These are phyloP conservation scores for Vanrija pseudolonga DNA, from an alignment of 1,284 basidiomycete genomes.

Conservation along the genomic window DNA sequence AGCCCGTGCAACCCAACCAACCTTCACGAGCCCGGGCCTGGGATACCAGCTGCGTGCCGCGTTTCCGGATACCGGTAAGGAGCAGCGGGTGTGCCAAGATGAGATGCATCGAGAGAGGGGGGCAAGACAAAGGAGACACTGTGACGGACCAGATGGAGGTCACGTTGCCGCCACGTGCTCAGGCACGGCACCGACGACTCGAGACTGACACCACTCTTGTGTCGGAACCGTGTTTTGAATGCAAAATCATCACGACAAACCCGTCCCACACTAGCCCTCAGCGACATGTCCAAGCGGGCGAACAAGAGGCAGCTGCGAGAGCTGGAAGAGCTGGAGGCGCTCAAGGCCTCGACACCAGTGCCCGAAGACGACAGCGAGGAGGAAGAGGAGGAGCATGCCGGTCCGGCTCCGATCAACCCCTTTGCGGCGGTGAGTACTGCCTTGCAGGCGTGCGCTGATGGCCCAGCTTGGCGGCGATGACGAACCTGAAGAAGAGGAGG, in stretches of 20 bases:
- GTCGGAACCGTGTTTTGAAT: too few species aligned
- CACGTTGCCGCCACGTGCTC: too few species aligned
- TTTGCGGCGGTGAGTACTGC: constrained; percentile 57
- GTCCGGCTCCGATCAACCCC: constrained; percentile 33
- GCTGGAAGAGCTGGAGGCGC: constrained; percentile 60
- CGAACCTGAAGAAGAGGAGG: constrained; percentile 25
- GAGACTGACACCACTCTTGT: too few species aligned
- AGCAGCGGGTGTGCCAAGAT: too few species aligned
- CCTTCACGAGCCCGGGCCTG: too few species aligned
- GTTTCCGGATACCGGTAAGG: too few species aligned
- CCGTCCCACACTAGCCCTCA: not conserved
- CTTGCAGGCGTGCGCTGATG: not conserved
- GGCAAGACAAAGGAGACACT: too few species aligned
- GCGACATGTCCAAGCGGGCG: constrained; percentile 50
- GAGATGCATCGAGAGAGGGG: too few species aligned
- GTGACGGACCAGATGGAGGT: too few species aligned
- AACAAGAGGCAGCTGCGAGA: constrained; percentile 83
- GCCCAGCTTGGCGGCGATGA: constrained; percentile 12
- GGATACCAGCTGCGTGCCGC: too few species aligned
- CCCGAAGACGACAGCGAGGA: constrained; percentile 10
- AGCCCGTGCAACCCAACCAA: too few species aligned
- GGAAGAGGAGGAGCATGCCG: constrained; percentile 24
- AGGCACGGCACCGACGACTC: too few species aligned
- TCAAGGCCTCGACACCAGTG: constrained; percentile 28
- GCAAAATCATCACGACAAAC: not conserved